phyloP scores from a whole-genome alignment of 1,284 basidiomycete species.

The Puccinia sorghi region DNA sequence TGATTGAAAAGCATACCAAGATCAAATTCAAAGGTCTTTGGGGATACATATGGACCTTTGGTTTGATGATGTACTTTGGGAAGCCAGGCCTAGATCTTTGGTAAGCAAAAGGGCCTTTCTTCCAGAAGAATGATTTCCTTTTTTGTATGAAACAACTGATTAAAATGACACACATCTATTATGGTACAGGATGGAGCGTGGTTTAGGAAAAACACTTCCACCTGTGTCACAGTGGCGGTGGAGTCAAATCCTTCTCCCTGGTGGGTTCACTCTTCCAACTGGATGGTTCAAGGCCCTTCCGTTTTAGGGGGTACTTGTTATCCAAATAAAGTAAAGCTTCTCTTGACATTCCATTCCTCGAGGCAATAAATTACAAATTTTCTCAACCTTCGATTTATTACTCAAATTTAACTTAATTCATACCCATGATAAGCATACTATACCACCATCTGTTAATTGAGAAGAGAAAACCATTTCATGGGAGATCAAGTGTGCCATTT shows the following conservation, averaged over 20 bases:
- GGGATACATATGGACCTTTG: conserved; percentile 30
- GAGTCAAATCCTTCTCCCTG: conserved; percentile 35
- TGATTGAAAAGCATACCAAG: conserved; percentile 35
- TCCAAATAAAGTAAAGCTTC: not conserved
- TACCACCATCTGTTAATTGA: too few species aligned
- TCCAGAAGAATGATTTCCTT: not conserved
- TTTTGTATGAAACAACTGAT: not conserved
- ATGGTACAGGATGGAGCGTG: conserved; percentile 33
- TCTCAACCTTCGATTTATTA: not conserved
- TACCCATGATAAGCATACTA: too few species aligned
- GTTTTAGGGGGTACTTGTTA: not conserved
- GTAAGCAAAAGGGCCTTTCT: not conserved
- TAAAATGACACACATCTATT: not conserved
- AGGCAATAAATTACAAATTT: not conserved
- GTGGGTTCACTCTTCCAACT: conserved; percentile 12
- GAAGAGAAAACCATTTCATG: too few species aligned
- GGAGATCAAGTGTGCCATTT: too few species aligned
- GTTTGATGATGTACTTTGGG: conserved; percentile 34
- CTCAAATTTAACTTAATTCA: too few species aligned
- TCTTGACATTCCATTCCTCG: not conserved
- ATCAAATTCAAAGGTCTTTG: conserved; percentile 27
- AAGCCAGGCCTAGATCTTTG: conserved; percentile 40
- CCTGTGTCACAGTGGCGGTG: conserved; percentile 28
- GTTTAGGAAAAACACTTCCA: conserved; percentile 22
- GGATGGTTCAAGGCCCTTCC: conserved; percentile 26